Percentiles rank a stretch among this genome's conserved stretches.
Evolutionary conservation across 768 basidiomycete genomes (phyloP).

Genomic region (Russula sp.): DNA sequence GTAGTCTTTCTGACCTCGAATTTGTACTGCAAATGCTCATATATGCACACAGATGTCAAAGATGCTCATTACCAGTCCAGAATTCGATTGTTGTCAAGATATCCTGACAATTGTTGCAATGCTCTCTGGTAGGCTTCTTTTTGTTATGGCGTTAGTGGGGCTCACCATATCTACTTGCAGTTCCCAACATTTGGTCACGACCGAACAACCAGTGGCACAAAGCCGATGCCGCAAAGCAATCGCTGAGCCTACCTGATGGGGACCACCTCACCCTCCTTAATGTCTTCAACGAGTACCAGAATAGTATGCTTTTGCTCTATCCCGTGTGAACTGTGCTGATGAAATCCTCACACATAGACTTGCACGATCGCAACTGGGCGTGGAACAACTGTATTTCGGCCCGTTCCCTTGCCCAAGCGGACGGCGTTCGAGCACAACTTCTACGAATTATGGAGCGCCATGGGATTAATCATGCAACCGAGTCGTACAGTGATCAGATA

Average conservation of each 20-base stretch:
- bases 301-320: slow-evolving; percentile 46
- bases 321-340: not conserved
- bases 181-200: slow-evolving; percentile 92
- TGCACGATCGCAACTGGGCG: slow-evolving; percentile 78
- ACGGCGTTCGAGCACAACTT: slow-evolving; percentile 88
- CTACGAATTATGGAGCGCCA: slow-evolving; percentile 88
- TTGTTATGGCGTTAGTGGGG: not conserved
- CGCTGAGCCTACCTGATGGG: slow-evolving; percentile 88
- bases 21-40: not conserved
- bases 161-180: slow-evolving; percentile 33
- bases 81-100: slow-evolving; percentile 95
- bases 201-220: slow-evolving; percentile 84
- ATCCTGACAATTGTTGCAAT: slow-evolving; percentile 93
- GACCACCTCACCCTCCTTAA: slow-evolving; percentile 94
- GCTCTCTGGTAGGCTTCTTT: slow-evolving; percentile 69
- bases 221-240: slow-evolving; percentile 87
- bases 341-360: not conserved
- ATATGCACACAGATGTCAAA: slow-evolving; percentile 61
- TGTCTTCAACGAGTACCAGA: slow-evolving; percentile 88
- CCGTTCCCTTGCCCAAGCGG: slow-evolving; percentile 81
- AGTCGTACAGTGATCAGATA: slow-evolving; percentile 48
- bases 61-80: slow-evolving; percentile 88
- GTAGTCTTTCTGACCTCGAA: slow-evolving; percentile 33
- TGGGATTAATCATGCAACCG: slow-evolving; percentile 69
- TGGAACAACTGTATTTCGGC: slow-evolving; percentile 85